Evolutionary conservation across 2,329 filamentous ascomycete species (phyloP).

Genomic region (Colletotrichum agaves): DNA sequence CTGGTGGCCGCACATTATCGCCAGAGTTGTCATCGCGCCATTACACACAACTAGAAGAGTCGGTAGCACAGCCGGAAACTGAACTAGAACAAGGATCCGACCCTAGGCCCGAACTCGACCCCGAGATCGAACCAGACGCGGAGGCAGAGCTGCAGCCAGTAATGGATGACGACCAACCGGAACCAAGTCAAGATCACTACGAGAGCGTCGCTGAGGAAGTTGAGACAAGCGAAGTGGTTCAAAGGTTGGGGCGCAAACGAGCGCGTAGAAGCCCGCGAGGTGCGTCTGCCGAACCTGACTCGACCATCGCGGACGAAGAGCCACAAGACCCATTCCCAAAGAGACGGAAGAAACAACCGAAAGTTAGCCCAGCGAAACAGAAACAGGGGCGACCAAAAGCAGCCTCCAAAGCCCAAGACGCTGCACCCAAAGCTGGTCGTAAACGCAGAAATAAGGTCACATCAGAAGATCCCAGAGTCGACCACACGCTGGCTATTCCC

Average conservation of each 20-base stretch:
- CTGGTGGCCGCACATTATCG: slow-evolving; percentile 8
- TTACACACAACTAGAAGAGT: neutral
- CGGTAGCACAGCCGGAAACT: neutral
- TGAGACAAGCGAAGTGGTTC: slow-evolving; percentile 54
- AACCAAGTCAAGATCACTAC: slow-evolving; percentile 11
- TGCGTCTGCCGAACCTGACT: slow-evolving; percentile 56
- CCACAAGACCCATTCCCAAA: slow-evolving; percentile 47
- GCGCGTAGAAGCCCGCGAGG: slow-evolving; percentile 49
- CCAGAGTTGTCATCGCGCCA: slow-evolving; percentile 33
- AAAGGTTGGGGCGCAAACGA: slow-evolving; percentile 55
- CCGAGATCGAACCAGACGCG: neutral
- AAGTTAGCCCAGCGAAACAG: slow-evolving; percentile 55
- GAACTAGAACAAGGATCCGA: neutral
- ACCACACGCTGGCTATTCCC: slow-evolving; percentile 61
- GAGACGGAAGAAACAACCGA: slow-evolving; percentile 48
- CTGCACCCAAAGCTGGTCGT: slow-evolving; percentile 38
- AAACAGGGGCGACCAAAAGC: slow-evolving; percentile 46
- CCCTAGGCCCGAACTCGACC: neutral
- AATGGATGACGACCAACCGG: neutral
- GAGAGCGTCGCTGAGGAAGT: slow-evolving; percentile 56
- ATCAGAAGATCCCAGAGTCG: slow-evolving; percentile 4
- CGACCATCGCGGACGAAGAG: slow-evolving; percentile 46
- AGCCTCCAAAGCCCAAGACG: slow-evolving; percentile 39
- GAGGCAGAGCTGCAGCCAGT: neutral
- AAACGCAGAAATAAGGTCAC: slow-evolving; percentile 38